Percentiles rank a stretch among this genome's conserved stretches.
Evolutionary conservation across 768 basidiomycete genomes (phyloP).

Genomic region (Hysterangium stoloniferum): DNA sequence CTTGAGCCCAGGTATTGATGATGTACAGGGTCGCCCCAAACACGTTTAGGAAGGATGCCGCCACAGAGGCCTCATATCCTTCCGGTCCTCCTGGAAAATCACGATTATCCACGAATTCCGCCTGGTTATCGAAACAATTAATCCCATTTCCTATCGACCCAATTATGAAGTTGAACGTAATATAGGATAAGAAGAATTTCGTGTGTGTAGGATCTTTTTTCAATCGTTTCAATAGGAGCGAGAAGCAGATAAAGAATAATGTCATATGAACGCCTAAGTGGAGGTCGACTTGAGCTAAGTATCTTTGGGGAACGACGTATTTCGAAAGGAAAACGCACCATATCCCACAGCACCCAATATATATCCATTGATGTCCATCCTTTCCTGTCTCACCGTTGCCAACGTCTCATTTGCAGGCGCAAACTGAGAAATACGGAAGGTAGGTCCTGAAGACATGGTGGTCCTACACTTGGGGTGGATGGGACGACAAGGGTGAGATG

Average conservation of each 20-base stretch:
- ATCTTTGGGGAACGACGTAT: background rate
- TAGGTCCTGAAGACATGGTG: too few relatives aligned
- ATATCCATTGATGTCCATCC: background rate
- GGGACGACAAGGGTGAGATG: too few relatives aligned
- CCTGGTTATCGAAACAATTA: constrained; percentile 21
- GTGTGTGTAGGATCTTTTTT: background rate
- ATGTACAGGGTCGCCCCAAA: constrained; percentile 22
- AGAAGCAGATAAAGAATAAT: background rate
- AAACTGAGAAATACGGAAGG: background rate
- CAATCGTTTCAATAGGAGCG: background rate
- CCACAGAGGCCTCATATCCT: too few relatives aligned
- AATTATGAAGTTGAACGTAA: constrained; percentile 18
- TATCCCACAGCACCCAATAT: background rate
- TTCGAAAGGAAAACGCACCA: background rate
- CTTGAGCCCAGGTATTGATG: constrained; percentile 19
- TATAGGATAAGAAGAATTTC: background rate
- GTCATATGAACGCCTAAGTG: background rate
- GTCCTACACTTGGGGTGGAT: too few relatives aligned
- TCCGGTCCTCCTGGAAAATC: constrained; percentile 21
- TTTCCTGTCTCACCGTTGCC: background rate
- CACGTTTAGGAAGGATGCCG: constrained; percentile 21
- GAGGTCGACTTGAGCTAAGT: background rate
- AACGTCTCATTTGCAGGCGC: background rate
- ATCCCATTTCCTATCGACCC: constrained; percentile 22
- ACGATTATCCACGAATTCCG: constrained; percentile 22